Evolutionary conservation across 352 stramenopile species (phyloP).

Genomic region (Globisporangium takayamanum): DNA sequence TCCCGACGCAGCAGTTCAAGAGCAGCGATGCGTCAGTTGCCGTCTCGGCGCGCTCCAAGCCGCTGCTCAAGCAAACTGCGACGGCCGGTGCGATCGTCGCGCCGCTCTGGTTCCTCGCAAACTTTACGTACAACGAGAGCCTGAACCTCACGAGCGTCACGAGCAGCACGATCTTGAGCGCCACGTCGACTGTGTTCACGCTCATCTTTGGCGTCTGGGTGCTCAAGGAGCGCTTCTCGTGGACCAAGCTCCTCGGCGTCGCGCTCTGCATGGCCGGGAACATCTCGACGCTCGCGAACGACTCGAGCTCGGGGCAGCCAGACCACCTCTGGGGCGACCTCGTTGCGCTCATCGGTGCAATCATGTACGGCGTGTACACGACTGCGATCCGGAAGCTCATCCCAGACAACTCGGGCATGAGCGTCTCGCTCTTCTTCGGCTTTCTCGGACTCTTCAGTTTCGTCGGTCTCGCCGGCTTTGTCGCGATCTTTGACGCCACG

Average conservation of each 20-base stretch:
- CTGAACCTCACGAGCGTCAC: constrained; percentile 92
- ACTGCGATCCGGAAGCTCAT: constrained; percentile 74
- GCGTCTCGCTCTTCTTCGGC: constrained; percentile 93
- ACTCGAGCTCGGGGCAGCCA: constrained; percentile 33
- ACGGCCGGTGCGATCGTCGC: constrained; percentile 56
- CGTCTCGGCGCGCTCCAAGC: constrained; percentile 9
- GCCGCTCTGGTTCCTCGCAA: constrained; percentile 94
- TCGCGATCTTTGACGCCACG: constrained; percentile 65
- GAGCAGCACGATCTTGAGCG: constrained; percentile 93
- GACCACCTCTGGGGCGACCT: constrained; percentile 57
- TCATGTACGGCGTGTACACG: constrained; percentile 94
- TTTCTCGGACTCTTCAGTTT: constrained; percentile 92
- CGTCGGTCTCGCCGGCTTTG: constrained; percentile 52
- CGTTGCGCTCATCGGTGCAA: constrained; percentile 60
- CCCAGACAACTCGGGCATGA: constrained; percentile 83
- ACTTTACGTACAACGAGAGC: constrained; percentile 93
- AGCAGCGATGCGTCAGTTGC: constrained; percentile 10
- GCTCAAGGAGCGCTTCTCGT: constrained; percentile 80
- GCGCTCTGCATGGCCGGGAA: constrained; percentile 86
- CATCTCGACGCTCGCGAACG: constrained; percentile 83
- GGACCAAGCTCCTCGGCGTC: constrained; percentile 83
- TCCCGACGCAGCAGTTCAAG: constrained; percentile 23
- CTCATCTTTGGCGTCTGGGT: constrained; percentile 85
- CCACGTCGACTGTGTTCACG: constrained; percentile 92
- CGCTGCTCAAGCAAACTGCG: constrained; percentile 17